Conservation (phyloP, 441 rosid genomes). For the Populus hybrid region DNA sequence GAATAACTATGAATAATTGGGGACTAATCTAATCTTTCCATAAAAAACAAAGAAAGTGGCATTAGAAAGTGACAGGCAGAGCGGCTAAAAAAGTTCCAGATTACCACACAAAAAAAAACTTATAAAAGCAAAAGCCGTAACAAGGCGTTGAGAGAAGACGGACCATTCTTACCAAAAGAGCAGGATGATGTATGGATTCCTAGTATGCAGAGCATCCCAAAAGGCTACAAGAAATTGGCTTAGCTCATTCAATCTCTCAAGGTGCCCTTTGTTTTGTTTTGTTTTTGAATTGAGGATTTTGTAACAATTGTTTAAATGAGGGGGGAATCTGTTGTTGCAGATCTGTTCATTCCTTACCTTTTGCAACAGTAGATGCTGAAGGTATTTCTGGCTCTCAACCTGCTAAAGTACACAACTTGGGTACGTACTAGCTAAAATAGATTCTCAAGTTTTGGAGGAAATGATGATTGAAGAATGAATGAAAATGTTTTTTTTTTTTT, state of each 20-base stretch:
- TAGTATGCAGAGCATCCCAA: conserved; percentile 31
- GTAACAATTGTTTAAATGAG: background rate
- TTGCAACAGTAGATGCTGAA: conserved; percentile 79
- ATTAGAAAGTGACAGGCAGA: no score
- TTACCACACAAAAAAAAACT: no score
- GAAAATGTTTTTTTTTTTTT: conserved; percentile 7
- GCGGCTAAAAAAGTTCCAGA: accelerated
- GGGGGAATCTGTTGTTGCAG: conserved; percentile 27
- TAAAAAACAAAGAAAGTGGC: no score
- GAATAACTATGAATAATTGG: background rate
- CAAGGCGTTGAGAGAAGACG: background rate
- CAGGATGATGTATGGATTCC: conserved; percentile 35
- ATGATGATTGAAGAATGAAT: conserved; percentile 1
- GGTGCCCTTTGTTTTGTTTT: conserved; percentile 25
- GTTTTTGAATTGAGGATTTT: background rate
- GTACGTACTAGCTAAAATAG: conserved; percentile 32
- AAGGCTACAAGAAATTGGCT: conserved; percentile 27
- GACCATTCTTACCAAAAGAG: background rate
- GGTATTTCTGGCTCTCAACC: conserved; percentile 82
- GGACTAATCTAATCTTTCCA: background rate
- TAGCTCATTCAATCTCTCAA: conserved; percentile 28
- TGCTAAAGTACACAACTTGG: conserved; percentile 82
- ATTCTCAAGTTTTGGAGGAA: background rate
- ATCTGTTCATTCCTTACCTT: conserved; percentile 66
- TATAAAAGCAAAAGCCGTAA: background rate